Evolutionary conservation across 305 asterid genomes (phyloP), one percentile per base, ranked within the genome.

Genomic region (Fraxinus greggii): DNA sequence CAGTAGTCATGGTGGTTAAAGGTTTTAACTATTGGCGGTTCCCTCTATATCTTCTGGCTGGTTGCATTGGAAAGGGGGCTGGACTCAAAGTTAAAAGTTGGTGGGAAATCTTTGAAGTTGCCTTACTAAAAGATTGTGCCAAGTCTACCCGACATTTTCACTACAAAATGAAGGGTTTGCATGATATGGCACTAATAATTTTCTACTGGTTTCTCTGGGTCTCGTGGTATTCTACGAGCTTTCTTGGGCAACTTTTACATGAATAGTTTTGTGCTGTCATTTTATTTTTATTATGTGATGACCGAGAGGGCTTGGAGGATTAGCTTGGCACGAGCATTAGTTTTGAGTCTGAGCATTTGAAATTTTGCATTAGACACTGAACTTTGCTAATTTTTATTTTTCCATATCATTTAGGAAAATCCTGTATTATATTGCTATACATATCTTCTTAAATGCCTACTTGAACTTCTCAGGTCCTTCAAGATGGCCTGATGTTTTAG

Each of bases 401-500:
- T 73, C 79, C 12, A 21, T 76, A 40, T n/a, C 45, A 59, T 15
- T 72, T 5, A 45, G 63, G 76, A 24, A 54, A 10, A n/a, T 24
- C 72, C 76, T 78, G 73, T 24, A 21, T 83, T 79, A 28, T n/a
- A 54, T 48, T 23, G 5, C 29, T 23, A 65, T 78, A 48, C 72
- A n/a, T 32, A 82, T 45, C 10, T 79, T 19, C 33, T 78, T 7
- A 6, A 35, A 31, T 38, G 38, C 9, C 28, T 59, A 36, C 56
- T 28, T 4, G 12, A 78, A 35, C 26, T 74, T 75, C 61, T 84
- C 29, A 70, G 42, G 23, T 72, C 29, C 51, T 26, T 38, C 26
- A 10, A 1, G 42, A 61, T 7, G 45, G 48, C 67, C 72, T 77
- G 73, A 67, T 78, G 72, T 21, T 86, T 81, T 75, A 13, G 31